phyloP scores from a whole-genome alignment of 768 basidiomycete genomes.

The Asterophora lycoperdoides region DNA sequence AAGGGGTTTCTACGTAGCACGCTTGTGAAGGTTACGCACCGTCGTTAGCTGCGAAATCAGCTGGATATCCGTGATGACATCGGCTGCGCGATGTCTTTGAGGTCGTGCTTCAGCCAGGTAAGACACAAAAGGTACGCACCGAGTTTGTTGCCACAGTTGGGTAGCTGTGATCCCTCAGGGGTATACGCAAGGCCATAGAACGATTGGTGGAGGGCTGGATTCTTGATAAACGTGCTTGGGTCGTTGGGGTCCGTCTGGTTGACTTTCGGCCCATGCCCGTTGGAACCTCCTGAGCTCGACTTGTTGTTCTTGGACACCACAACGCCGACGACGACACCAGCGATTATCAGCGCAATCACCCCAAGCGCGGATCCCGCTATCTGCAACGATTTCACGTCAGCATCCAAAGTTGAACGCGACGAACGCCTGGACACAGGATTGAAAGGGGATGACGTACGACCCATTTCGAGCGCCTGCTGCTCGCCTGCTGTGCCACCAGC shows the following conservation, averaged over 20 bases:
- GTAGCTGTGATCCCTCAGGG: conserved; percentile 67
- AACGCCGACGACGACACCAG: conserved; percentile 51
- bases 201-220: conserved; percentile 61
- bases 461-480: conserved; percentile 19
- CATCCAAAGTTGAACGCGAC: background rate
- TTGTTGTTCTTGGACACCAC: conserved; percentile 45
- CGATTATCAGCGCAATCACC: conserved; percentile 35
- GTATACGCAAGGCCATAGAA: conserved; percentile 92
- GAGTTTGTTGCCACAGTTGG: conserved; percentile 58
- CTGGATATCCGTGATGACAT: conserved; percentile 72
- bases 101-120: background rate
- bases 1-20: conserved; percentile 17
- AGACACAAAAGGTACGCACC: conserved; percentile 24
- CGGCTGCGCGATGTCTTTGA: conserved; percentile 25
- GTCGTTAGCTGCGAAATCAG: conserved; percentile 83
- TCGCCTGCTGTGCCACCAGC: conserved; percentile 11
- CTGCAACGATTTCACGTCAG: conserved; percentile 25
- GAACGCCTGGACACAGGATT: background rate
- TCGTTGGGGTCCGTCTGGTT: conserved; percentile 47
- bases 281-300: conserved; percentile 13
- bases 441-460: conserved; percentile 15
- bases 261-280: conserved; percentile 7
- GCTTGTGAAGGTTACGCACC: conserved; percentile 21
- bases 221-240: conserved; percentile 73
- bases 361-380: conserved; percentile 40